Evolutionary conservation across 306 rosid species (phyloP).

Genomic region (Corylus heterophylla): DNA sequence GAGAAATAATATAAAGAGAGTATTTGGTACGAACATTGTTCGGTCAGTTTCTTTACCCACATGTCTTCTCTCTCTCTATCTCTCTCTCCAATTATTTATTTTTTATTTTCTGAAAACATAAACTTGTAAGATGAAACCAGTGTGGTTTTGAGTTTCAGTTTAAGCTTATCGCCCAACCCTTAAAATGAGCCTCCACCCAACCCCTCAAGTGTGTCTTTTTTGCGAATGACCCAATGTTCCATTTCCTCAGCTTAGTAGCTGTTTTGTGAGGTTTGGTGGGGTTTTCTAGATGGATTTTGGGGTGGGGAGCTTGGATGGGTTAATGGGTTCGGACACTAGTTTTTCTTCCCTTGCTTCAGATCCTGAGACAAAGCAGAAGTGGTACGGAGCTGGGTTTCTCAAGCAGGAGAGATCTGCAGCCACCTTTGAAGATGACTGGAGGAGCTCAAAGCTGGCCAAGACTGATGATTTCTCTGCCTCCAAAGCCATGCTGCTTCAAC

Average conservation of each 20-base stretch:
- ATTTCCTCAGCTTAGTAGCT: slow-evolving; percentile 26
- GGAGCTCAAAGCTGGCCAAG: slow-evolving; percentile 53
- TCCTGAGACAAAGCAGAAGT: slow-evolving; percentile 64
- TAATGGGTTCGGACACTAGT: slow-evolving; percentile 57
- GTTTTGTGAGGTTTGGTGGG: slow-evolving; percentile 13
- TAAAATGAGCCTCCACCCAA: slow-evolving; percentile 46
- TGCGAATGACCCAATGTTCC: slow-evolving; percentile 30
- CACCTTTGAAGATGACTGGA: slow-evolving; percentile 50
- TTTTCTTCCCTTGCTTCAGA: slow-evolving; percentile 54
- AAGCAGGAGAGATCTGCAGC: slow-evolving; percentile 70
- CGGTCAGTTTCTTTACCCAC: slow-evolving; percentile 40
- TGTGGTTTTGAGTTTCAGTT: slow-evolving; percentile 56
- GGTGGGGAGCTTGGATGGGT: slow-evolving; percentile 68
- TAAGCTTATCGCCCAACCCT: slow-evolving; percentile 28
- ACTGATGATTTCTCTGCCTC: slow-evolving; percentile 44
- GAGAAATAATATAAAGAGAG: slow-evolving; percentile 19
- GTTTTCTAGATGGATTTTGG: slow-evolving; percentile 71
- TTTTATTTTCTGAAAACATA: slow-evolving; percentile 40
- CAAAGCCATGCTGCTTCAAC: slow-evolving; percentile 50
- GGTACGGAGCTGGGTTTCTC: slow-evolving; percentile 71
- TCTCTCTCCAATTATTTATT: slow-evolving; percentile 78
- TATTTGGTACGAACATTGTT: slow-evolving; percentile 31
- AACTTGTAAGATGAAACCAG: slow-evolving; percentile 49
- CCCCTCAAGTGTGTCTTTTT: slow-evolving; percentile 22
- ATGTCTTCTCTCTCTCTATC: slow-evolving; percentile 11